Evolutionary conservation across 2,329 filamentous ascomycete species (phyloP), one percentile per base, ranked within the genome.

Genomic region (Blastomyces percursus): DNA sequence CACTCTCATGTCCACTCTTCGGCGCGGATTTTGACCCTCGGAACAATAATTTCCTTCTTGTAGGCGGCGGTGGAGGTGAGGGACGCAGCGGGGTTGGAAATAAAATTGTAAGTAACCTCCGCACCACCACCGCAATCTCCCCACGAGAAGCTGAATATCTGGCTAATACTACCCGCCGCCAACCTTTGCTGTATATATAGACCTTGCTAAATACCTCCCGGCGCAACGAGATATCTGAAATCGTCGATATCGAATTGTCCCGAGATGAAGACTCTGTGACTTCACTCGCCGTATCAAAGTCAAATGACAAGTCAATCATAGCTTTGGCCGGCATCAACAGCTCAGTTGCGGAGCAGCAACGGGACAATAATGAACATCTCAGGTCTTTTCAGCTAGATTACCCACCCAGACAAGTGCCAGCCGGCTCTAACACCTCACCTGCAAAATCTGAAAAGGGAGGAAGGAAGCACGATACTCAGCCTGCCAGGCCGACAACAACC

Each of bases 201-300:
- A 86, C 85, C 38, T 79, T 91, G 16, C 81, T 96, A 66, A 86
- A 93, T 72, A 82, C 86, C n/a, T 85, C 84, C 21, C 79, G 79
- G 69, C 85, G 83, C 46, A 80, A 84, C 62, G 83, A 86, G 57
- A 78, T 90, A 59, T 81, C 85, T 66, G 79, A 87, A 67, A 79
- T 82, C 27, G 84, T 86, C 66, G 89, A 96, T 68, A 81, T 93
- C 70, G 86, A 91, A 64, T 84, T 96, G 58, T 89, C 89, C 65
- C 83, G 85, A 68, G 85, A 92, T 71, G 92, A 96, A 77, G 93
- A 97, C 76, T 95, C 89, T 62, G 90, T 96, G 63, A 91, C 88
- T 67, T 92, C 89, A 61, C 81, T 96, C 59, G 90, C 86, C 51
- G 84, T 88, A 60, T 86, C 90, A 67, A 82, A 77, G 71, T 86